Conservation (phyloP, 2,329 filamentous ascomycete species). For the Penicillium janthinellum region DNA sequence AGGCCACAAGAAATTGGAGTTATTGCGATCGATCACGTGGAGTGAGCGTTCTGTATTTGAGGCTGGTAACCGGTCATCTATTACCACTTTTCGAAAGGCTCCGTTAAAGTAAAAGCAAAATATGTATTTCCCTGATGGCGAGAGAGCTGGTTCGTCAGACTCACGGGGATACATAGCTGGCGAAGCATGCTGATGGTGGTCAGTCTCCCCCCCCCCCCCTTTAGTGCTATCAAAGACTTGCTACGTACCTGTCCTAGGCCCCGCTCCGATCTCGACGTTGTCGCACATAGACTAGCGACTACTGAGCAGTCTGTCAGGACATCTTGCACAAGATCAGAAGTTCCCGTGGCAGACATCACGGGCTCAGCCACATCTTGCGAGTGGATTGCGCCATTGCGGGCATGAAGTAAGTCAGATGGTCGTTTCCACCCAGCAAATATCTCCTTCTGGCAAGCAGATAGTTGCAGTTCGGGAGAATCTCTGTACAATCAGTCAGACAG, state of each 20-base stretch:
- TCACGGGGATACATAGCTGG: conserved; percentile 77
- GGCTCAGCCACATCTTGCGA: conserved; percentile 32
- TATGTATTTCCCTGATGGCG: conserved; percentile 83
- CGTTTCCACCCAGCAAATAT: conserved; percentile 86
- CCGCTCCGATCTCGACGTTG: conserved; percentile 68
- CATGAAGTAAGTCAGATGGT: conserved; percentile 65
- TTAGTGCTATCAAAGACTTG: not conserved
- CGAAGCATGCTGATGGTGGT: conserved; percentile 62
- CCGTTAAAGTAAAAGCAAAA: conserved; percentile 96
- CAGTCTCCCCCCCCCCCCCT: not conserved
- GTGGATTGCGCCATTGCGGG: conserved; percentile 37
- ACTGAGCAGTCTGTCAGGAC: conserved; percentile 96
- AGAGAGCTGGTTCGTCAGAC: conserved; percentile 62
- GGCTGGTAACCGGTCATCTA: conserved; percentile 88
- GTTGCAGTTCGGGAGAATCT: conserved; percentile 67
- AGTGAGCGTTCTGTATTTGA: conserved; percentile 70
- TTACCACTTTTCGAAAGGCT: conserved; percentile 79
- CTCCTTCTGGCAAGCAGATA: conserved; percentile 72
- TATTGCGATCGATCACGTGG: conserved; percentile 83
- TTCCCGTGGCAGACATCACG: conserved; percentile 59
- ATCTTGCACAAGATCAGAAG: conserved; percentile 88
- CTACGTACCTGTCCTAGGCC: conserved; percentile 65
- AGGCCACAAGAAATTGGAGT: conserved; percentile 84
- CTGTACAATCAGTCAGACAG: conserved; percentile 47
- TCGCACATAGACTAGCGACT: conserved; percentile 89